Percentiles rank a stretch among this genome's conserved stretches.
Evolutionary conservation across 2,329 filamentous ascomycete genomes (phyloP).

Genomic region (Beauveria bassiana): DNA sequence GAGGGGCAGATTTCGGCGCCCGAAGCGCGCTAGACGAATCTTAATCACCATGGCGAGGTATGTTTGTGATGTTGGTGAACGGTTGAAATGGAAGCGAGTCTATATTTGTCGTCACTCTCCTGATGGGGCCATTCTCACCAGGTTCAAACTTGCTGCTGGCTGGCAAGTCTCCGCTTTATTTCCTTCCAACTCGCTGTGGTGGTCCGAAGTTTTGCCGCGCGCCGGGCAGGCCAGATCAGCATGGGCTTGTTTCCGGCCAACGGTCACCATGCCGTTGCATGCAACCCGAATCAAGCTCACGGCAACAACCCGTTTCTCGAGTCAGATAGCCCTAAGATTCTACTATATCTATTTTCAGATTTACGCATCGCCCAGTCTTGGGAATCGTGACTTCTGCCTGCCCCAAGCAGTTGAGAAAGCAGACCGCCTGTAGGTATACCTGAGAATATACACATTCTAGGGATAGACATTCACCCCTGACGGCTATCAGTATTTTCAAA

Average conservation of each 20-base stretch:
- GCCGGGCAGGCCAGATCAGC: background rate
- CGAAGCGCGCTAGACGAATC: slow-evolving; percentile 90
- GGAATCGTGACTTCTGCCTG: background rate
- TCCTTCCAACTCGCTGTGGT: background rate
- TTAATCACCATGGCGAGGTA: slow-evolving; percentile 70
- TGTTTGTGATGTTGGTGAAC: background rate
- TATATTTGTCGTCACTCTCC: background rate
- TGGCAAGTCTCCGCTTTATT: background rate
- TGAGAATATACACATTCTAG: no score
- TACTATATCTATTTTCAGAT: background rate
- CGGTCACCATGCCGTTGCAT: background rate
- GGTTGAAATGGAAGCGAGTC: background rate
- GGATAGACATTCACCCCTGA: no score
- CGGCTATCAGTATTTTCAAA: no score
- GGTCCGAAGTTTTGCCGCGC: slow-evolving; percentile 30
- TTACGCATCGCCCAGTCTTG: background rate
- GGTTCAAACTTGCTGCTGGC: background rate
- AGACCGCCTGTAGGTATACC: no score
- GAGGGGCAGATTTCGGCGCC: slow-evolving; percentile 77
- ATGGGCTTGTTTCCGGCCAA: no score
- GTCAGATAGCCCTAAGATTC: background rate
- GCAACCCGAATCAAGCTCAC: background rate
- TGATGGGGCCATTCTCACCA: background rate
- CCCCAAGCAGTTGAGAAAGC: no score
- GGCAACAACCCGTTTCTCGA: background rate